These are phyloP conservation scores for Colletotrichum scovillei DNA, from an alignment of 2,329 filamentous ascomycete genomes.

Conservation along the genomic window DNA sequence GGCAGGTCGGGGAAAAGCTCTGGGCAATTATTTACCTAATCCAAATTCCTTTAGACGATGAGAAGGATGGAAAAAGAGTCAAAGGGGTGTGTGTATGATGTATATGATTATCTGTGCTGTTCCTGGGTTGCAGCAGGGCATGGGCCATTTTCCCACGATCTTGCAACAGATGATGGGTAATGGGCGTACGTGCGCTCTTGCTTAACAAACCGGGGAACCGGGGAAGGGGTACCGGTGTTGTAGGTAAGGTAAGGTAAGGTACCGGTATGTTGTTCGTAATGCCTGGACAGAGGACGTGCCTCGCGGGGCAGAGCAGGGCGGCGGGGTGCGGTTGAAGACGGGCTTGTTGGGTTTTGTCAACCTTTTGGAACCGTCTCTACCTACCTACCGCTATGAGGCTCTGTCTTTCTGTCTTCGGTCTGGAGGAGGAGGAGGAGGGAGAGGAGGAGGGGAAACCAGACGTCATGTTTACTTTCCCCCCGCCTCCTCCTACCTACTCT, in stretches of 20 bases:
- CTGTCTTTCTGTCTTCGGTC: too few species aligned
- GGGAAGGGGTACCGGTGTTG: conserved; percentile 17
- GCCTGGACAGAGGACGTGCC: neutral
- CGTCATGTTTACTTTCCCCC: neutral
- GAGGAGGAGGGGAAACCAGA: neutral
- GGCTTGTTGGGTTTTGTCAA: neutral
- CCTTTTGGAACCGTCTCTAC: neutral
- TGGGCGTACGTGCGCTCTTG: conserved; percentile 3
- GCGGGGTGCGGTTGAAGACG: neutral
- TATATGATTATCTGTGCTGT: neutral
- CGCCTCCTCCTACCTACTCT: neutral
- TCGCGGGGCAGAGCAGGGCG: neutral
- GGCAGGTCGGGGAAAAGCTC: conserved; percentile 25
- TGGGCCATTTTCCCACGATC: conserved; percentile 7
- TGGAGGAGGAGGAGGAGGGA: too few species aligned
- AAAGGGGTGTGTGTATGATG: neutral
- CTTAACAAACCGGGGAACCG: conserved; percentile 21
- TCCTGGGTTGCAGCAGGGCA: neutral
- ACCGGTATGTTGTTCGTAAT: neutral
- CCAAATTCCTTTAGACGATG: neutral
- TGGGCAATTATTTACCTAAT: neutral
- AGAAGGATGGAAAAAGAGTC: neutral
- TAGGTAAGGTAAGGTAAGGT: neutral
- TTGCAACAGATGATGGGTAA: conserved; percentile 2
- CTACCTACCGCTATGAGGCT: neutral